Evolutionary conservation across 2,329 filamentous ascomycete species (phyloP).

Genomic region (Stachybotrys chlorohalonatus): DNA sequence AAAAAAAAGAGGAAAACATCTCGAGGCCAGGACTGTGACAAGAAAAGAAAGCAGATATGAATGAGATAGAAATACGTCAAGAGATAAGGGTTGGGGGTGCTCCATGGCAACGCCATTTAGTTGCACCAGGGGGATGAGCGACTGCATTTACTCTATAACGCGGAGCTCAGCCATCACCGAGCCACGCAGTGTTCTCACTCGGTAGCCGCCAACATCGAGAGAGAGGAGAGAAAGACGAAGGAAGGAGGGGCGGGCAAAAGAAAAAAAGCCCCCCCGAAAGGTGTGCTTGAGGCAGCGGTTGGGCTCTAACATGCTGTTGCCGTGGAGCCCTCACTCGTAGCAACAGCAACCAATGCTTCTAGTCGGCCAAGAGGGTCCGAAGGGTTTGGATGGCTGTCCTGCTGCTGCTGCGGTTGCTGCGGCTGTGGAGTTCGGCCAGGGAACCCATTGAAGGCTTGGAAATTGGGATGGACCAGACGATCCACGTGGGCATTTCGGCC

Average conservation of each 20-base stretch:
- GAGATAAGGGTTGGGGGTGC: too few species aligned
- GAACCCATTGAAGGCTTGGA: conserved; percentile 42
- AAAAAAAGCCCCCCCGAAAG: not conserved
- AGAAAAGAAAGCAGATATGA: too few species aligned
- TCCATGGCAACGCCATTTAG: too few species aligned
- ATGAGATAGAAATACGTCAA: too few species aligned
- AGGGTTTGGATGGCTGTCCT: conserved; percentile 17
- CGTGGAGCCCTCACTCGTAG: conserved; percentile 33
- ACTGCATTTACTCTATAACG: too few species aligned
- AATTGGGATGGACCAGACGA: conserved; percentile 49
- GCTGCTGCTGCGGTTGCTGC: conserved; percentile 13
- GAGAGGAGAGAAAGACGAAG: not conserved
- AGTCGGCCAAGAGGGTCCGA: conserved; percentile 26
- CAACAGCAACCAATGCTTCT: conserved; percentile 34
- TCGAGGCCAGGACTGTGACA: too few species aligned
- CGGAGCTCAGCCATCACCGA: too few species aligned
- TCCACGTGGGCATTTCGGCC: conserved; percentile 37
- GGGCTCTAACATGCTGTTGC: conserved; percentile 27
- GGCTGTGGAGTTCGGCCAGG: conserved; percentile 24
- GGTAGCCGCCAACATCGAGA: not conserved
- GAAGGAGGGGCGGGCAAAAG: not conserved
- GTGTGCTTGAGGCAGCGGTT: not conserved
- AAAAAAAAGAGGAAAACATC: not conserved
- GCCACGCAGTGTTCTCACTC: too few species aligned
- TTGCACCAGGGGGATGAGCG: too few species aligned